These are phyloP conservation scores for Fusarium illudens DNA, from an alignment of 2,329 filamentous ascomycete genomes.

Conservation along the genomic window DNA sequence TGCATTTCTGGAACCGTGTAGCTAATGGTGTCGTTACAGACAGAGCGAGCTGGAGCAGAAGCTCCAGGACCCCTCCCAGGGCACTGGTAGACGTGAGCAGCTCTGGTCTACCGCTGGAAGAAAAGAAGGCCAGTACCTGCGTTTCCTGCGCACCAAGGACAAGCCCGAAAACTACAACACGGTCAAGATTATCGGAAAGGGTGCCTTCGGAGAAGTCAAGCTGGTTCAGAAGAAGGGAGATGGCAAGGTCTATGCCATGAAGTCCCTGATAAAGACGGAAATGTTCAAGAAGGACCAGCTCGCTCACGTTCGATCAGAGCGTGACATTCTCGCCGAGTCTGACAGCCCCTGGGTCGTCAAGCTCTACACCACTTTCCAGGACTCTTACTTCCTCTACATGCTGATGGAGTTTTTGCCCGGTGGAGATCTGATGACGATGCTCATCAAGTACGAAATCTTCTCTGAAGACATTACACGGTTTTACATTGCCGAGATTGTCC, in stretches of 20 bases:
- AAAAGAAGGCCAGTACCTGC: conserved; percentile 90
- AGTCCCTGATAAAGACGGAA: conserved; percentile 97
- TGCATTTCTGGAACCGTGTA: background rate
- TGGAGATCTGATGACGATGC: conserved; percentile 99
- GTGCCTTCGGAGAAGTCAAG: conserved; percentile 98
- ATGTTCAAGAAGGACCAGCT: conserved; percentile 99
- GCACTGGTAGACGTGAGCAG: conserved; percentile 79
- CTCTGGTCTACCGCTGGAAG: conserved; percentile 85
- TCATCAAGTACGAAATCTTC: conserved; percentile 99
- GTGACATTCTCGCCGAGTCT: conserved; percentile 98
- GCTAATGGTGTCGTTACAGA: conserved; percentile 57
- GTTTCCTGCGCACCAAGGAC: conserved; percentile 93
- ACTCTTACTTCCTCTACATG: conserved; percentile 96
- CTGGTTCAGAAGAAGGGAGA: conserved; percentile 96
- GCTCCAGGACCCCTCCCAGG: conserved; percentile 78
- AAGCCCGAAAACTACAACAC: conserved; percentile 94
- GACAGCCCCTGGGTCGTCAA: conserved; percentile 99
- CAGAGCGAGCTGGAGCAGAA: conserved; percentile 92
- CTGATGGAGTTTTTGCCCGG: conserved; percentile 99
- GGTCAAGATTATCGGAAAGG: conserved; percentile 98
- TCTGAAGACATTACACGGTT: conserved; percentile 98
- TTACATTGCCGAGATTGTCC: conserved; percentile 97
- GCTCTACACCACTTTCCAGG: conserved; percentile 97
- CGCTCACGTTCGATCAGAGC: conserved; percentile 94
- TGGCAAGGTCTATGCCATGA: conserved; percentile 97